These are phyloP conservation scores for Hypoxylon rickii DNA, from an alignment of 495 filamentous ascomycete genomes.

Conservation along the genomic window DNA sequence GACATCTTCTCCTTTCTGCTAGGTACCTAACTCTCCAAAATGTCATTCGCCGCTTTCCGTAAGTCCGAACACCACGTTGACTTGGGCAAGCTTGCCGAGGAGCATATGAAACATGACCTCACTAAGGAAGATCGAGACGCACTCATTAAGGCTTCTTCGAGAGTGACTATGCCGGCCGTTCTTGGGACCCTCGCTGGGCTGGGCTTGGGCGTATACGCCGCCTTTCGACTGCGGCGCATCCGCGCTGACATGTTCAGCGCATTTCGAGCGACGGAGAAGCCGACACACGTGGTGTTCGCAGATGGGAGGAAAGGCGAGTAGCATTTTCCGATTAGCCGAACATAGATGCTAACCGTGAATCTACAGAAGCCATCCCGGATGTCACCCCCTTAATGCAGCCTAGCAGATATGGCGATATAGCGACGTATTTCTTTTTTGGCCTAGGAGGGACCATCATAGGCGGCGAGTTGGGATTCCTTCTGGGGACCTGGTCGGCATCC, in stretches of 20 bases:
- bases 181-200: slow-evolving; percentile 65
- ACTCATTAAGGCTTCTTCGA: slow-evolving; percentile 57
- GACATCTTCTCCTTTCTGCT: too few relatives aligned
- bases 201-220: slow-evolving; percentile 61
- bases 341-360: neutral
- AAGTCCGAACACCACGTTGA: slow-evolving; percentile 55
- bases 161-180: slow-evolving; percentile 55
- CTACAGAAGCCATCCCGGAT: slow-evolving; percentile 63
- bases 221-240: slow-evolving; percentile 58
- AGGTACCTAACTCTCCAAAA: neutral
- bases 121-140: slow-evolving; percentile 61
- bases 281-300: slow-evolving; percentile 64
- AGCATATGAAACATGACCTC: slow-evolving; percentile 68
- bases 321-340: neutral
- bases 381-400: slow-evolving; percentile 61
- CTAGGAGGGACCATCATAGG: slow-evolving; percentile 66
- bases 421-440: slow-evolving; percentile 66
- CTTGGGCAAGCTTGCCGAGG: slow-evolving; percentile 61
- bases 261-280: slow-evolving; percentile 62
- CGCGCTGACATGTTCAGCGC: slow-evolving; percentile 62
- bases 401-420: slow-evolving; percentile 61
- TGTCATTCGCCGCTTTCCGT: slow-evolving; percentile 61
- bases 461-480: slow-evolving; percentile 64
- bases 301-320: slow-evolving; percentile 60
- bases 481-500: slow-evolving; percentile 57